Percentiles rank a stretch among this genome's conserved stretches.
Conservation (phyloP, 192 early-diverging fungal genomes). For the Gonapodya prolifera region DNA sequence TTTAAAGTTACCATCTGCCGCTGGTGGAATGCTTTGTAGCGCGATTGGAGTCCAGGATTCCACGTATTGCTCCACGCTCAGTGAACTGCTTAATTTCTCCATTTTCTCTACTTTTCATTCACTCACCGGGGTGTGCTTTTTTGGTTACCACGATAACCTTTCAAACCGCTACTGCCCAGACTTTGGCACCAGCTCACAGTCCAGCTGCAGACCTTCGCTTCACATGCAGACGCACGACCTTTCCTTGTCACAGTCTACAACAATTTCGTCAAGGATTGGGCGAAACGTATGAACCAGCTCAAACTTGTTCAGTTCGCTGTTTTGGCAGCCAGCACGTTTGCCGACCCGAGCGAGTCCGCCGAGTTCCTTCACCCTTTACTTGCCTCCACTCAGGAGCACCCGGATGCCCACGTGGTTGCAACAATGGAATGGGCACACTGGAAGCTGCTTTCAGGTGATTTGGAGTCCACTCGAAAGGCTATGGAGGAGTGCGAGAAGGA, state of each 20-base stretch:
- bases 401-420: constrained; percentile 64
- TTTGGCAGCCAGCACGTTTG: constrained; percentile 32
- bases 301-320: constrained; percentile 76
- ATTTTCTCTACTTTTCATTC: background rate
- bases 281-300: constrained; percentile 87
- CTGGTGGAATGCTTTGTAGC: background rate
- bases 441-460: constrained; percentile 59
- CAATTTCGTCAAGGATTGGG: constrained; percentile 88
- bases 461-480: constrained; percentile 67
- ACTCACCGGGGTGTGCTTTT: background rate
- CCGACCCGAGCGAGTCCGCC: constrained; percentile 54
- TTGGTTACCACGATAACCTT: background rate
- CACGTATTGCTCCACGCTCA: too few relatives aligned
- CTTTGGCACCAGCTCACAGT: constrained; percentile 97
- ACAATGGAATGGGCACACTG: constrained; percentile 77
- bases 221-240: constrained; percentile 57
- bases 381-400: constrained; percentile 16
- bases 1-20: background rate
- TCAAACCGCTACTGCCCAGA: constrained; percentile 25
- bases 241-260: constrained; percentile 74
- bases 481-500: constrained; percentile 81
- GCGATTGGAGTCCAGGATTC: too few relatives aligned
- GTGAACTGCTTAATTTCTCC: too few relatives aligned
- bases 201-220: constrained; percentile 63
- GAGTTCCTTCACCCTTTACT: constrained; percentile 63